Conservation (phyloP, 331 rosid species). For the Stylosanthes scabra region DNA sequence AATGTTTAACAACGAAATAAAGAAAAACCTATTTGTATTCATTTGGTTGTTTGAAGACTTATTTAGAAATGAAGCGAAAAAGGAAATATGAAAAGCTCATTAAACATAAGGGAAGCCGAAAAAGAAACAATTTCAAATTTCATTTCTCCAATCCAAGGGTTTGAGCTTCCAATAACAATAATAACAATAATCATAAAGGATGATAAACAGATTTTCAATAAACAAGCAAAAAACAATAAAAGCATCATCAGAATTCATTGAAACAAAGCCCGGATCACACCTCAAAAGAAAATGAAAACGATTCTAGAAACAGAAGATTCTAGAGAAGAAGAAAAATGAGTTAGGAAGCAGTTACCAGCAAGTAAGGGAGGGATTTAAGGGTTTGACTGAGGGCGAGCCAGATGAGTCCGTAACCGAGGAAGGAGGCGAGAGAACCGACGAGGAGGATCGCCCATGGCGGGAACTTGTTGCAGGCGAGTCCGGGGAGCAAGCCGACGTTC, state of each 20-base stretch:
- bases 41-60: neutral
- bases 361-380: slow-evolving; percentile 56
- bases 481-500: slow-evolving; percentile 74
- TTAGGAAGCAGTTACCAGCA: slow-evolving; percentile 50
- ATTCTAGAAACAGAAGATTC: too few relatives aligned
- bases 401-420: slow-evolving; percentile 67
- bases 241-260: too few relatives aligned
- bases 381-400: slow-evolving; percentile 63
- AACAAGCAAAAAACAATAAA: neutral
- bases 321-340: neutral
- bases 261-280: neutral
- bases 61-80: neutral
- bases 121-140: neutral
- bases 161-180: neutral
- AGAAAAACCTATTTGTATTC: too few relatives aligned
- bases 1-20: neutral
- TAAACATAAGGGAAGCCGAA: neutral
- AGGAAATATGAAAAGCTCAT: neutral
- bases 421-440: slow-evolving; percentile 65
- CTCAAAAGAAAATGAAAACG: neutral
- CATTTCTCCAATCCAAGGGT: neutral
- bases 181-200: neutral
- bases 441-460: slow-evolving; percentile 74
- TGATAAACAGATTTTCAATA: neutral
- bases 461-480: slow-evolving; percentile 76